phyloP scores from a whole-genome alignment of 768 basidiomycete species.

The Suillus spraguei region DNA sequence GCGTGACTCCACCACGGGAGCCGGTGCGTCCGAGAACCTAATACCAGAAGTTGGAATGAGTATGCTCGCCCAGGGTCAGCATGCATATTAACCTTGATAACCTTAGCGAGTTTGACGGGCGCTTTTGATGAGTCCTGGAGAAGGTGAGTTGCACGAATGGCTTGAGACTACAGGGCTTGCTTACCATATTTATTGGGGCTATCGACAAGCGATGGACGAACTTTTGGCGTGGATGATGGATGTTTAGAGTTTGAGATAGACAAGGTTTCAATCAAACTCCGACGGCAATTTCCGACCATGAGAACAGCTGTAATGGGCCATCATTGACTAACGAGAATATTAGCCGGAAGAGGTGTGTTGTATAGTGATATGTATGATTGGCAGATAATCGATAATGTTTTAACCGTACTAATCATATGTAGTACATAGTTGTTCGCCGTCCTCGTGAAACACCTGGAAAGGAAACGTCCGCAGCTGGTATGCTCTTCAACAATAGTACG shows the following conservation, averaged over 20 bases:
- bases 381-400: too few species aligned
- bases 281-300: conserved; percentile 4
- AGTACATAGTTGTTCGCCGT: too few species aligned
- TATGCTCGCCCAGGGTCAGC: not conserved
- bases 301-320: too few species aligned
- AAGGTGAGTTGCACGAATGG: not conserved
- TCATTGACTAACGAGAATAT: too few species aligned
- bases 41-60: conserved; percentile 16
- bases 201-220: conserved; percentile 9
- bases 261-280: conserved; percentile 14
- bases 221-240: conserved; percentile 10
- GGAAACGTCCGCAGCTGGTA: too few species aligned
- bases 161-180: not conserved
- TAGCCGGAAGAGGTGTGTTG: too few species aligned
- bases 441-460: too few species aligned
- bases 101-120: conserved; percentile 96
- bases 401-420: too few species aligned
- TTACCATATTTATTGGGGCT: conserved; percentile 12
- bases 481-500: too few species aligned
- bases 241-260: conserved; percentile 11
- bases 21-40: conserved; percentile 98
- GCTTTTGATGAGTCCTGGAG: conserved; percentile 82
- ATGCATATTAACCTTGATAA: conserved; percentile 74
- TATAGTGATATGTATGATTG: too few species aligned
- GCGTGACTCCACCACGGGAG: conserved; percentile 98